Conservation (phyloP, 257 asterid species). For the Nicotiana sylvestris region DNA sequence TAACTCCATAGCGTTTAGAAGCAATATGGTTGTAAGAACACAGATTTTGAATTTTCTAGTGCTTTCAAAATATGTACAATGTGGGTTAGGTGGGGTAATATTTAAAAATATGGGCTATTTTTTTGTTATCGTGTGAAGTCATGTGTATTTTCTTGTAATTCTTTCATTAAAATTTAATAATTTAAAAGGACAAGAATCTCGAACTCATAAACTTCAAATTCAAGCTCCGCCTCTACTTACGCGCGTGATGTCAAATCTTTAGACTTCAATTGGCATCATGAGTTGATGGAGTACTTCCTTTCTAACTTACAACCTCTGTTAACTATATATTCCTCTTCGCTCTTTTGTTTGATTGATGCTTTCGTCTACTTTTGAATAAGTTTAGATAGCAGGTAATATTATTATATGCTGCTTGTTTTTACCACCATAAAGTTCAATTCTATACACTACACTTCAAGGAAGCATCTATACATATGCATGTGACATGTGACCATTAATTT, state of each 20-base stretch:
- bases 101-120: too few relatives aligned
- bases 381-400: too few relatives aligned
- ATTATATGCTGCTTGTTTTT: background rate
- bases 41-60: too few relatives aligned
- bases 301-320: background rate
- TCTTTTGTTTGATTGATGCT: background rate
- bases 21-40: too few relatives aligned
- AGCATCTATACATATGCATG: background rate
- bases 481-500: background rate
- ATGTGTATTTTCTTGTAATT: too few relatives aligned
- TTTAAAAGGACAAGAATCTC: too few relatives aligned
- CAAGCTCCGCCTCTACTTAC: rapidly evolving
- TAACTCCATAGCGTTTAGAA: too few relatives aligned
- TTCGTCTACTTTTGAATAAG: background rate
- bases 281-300: background rate
- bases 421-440: too few relatives aligned
- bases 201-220: background rate
- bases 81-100: too few relatives aligned
- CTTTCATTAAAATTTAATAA: too few relatives aligned
- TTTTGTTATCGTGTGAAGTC: too few relatives aligned
- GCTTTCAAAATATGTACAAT: too few relatives aligned
- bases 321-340: background rate
- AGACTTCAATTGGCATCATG: background rate
- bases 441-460: background rate
- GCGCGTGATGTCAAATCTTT: background rate